Evolutionary conservation across 768 basidiomycete genomes (phyloP).

Genomic region (Coprinellus aureogranulatus): DNA sequence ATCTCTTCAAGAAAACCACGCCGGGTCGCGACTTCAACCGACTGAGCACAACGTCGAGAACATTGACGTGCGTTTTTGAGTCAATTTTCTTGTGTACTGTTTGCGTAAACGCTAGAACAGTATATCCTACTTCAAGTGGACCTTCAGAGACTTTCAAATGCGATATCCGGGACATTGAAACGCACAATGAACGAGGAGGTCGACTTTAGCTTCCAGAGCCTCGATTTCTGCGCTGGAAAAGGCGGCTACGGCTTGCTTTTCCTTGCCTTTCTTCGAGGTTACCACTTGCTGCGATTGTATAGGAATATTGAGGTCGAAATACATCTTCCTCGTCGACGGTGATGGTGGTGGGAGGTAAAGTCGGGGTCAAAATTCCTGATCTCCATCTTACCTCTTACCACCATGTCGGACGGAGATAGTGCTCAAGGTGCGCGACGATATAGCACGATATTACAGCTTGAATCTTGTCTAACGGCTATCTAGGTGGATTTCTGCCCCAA

Average conservation of each 20-base stretch:
- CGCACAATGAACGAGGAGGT: slow-evolving; percentile 72
- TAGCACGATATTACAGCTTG: too few relatives aligned
- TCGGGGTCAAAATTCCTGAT: too few relatives aligned
- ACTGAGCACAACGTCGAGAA: slow-evolving; percentile 55
- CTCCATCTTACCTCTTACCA: too few relatives aligned
- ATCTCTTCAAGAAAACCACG: slow-evolving; percentile 65
- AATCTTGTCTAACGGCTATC: too few relatives aligned
- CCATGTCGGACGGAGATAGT: too few relatives aligned
- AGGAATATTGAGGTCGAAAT: slow-evolving; percentile 67
- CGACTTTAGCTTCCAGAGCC: slow-evolving; percentile 60
- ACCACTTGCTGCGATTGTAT: slow-evolving; percentile 32
- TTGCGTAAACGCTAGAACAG: slow-evolving; percentile 75
- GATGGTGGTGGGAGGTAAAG: background rate
- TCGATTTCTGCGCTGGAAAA: slow-evolving; percentile 55
- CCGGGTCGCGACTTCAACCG: slow-evolving; percentile 58
- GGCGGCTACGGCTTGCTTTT: slow-evolving; percentile 43
- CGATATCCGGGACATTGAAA: slow-evolving; percentile 15
- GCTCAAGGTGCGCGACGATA: too few relatives aligned
- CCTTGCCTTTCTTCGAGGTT: slow-evolving; percentile 57
- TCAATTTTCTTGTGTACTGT: slow-evolving; percentile 71
- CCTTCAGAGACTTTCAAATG: background rate
- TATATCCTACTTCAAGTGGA: slow-evolving; percentile 72
- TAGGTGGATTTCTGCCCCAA: too few relatives aligned
- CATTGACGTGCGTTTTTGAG: slow-evolving; percentile 65
- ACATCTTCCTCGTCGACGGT: slow-evolving; percentile 54